Percentiles rank a stretch among this genome's conserved stretches.
Conservation (phyloP, 495 filamentous ascomycete genomes). For the Aeminium ludgeri region DNA sequence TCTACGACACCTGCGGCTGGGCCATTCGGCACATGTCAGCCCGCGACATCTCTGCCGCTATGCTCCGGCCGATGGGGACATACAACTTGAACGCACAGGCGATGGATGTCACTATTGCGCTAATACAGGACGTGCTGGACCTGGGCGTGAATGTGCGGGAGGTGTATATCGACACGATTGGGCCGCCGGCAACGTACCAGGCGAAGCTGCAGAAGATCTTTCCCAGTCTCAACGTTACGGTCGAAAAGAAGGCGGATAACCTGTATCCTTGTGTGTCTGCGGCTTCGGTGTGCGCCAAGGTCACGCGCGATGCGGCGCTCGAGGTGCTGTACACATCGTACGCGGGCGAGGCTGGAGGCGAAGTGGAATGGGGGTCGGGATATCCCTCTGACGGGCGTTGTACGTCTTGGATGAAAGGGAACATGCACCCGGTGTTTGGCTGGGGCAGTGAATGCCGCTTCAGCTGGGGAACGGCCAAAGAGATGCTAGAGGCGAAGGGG, state of each 20-base stretch:
- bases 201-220: constrained; percentile 68
- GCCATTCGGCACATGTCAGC: constrained; percentile 67
- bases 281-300: constrained; percentile 86
- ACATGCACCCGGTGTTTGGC: constrained; percentile 87
- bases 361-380: constrained; percentile 61
- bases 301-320: constrained; percentile 76
- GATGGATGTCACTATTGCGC: constrained; percentile 78
- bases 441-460: constrained; percentile 89
- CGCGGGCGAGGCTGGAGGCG: constrained; percentile 1
- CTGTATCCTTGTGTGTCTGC: constrained; percentile 88
- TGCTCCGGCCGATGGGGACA: constrained; percentile 48
- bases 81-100: constrained; percentile 98
- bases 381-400: constrained; percentile 83
- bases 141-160: constrained; percentile 63
- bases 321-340: constrained; percentile 51
- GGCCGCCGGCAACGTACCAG: constrained; percentile 67
- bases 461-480: constrained; percentile 88
- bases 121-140: constrained; percentile 61
- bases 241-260: constrained; percentile 90
- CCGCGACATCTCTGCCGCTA: constrained; percentile 62
- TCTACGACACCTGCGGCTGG: constrained; percentile 61
- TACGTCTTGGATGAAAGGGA: constrained; percentile 58
- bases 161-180: constrained; percentile 93
- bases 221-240: constrained; percentile 62
- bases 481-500: constrained; percentile 58